A percentile compares a stretch with the other conserved stretches of the same genome.
These are phyloP conservation scores for Acmispon strigosus DNA, from an alignment of 306 rosid genomes.

Conservation along the genomic window DNA sequence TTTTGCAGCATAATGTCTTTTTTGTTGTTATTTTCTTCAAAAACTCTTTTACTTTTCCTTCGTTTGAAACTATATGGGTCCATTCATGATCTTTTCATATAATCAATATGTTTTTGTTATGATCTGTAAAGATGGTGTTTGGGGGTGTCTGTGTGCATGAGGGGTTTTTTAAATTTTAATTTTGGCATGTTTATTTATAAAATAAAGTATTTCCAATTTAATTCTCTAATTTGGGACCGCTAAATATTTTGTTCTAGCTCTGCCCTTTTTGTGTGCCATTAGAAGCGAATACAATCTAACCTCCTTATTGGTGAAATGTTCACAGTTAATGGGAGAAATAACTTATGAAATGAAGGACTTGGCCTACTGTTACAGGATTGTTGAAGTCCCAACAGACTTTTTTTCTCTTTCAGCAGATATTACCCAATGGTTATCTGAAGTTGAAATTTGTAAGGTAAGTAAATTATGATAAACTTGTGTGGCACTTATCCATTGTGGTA, in stretches of 20 bases:
- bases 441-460: slow-evolving; percentile 78
- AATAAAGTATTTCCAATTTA: not conserved
- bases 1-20: not conserved
- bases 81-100: not conserved
- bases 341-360: slow-evolving; percentile 79
- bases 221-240: slow-evolving; percentile 2
- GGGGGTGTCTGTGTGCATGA: not conserved
- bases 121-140: not conserved
- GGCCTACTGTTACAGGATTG: slow-evolving; percentile 67
- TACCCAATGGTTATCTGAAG: slow-evolving; percentile 76
- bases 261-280: not conserved
- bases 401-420: slow-evolving; percentile 64
- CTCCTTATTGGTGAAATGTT: slow-evolving; percentile 17
- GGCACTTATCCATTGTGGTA: not conserved
- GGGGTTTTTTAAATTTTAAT: not conserved
- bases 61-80: not conserved
- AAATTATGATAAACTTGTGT: not conserved
- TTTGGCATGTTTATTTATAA: not conserved
- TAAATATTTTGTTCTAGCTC: not conserved
- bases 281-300: not conserved
- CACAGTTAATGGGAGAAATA: slow-evolving; percentile 80
- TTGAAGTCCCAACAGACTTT: slow-evolving; percentile 57
- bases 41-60: not conserved
- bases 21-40: not conserved
- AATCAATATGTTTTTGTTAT: slow-evolving; percentile 8